Base-by-base conservation (phyloP, 176 grass and related monocot species). In the Canna indica region DNA sequence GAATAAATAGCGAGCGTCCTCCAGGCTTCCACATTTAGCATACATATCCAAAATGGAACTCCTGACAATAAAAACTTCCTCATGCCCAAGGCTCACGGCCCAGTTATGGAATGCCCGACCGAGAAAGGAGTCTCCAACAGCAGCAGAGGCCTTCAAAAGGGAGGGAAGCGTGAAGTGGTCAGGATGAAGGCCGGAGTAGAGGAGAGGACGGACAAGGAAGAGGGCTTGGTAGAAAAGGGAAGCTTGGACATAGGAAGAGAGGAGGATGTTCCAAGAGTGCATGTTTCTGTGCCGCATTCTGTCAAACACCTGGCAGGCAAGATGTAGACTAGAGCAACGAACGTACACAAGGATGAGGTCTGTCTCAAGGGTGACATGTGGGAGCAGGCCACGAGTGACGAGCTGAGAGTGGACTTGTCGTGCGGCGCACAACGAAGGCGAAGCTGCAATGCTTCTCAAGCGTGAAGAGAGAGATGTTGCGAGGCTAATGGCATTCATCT, bases 191-290 rank as follows among this genome's bases (percentile, higher is more conserved):
- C 77, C 80, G 1, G 71, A 48, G 7, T 31, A 15, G 2, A 86
- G 81, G 53, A 83, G 72, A 47, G 69, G 60, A 7, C 33, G 50
- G 52, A 77, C 13, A 32, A 90, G 71, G 4, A 33, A 27, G 31
- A 90, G 60, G 3, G 77, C 74, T 5, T 15, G 26, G 17, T 34
- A 12, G 5, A 79, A 47, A 0, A 76, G 78, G 25, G 71, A 78
- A 9, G 36, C 10, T 34, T 45, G 65, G 64, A 53, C 75, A 36
- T 69, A 77, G 58, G 80, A 75, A 16, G 66, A 69, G 56, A 90
- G 72, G 75, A 86, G 77, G 74, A 85, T 74, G 66, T 85, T 86
- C 77, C 73, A 85, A 12, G 80, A 78, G 53, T 81, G 77, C 87
- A 78, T 78, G 77, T 75, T 71, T n/a, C 74, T 66, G 16, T 59